Conservation (phyloP, 306 rosid genomes). For the Pterocarpus santalinus region DNA sequence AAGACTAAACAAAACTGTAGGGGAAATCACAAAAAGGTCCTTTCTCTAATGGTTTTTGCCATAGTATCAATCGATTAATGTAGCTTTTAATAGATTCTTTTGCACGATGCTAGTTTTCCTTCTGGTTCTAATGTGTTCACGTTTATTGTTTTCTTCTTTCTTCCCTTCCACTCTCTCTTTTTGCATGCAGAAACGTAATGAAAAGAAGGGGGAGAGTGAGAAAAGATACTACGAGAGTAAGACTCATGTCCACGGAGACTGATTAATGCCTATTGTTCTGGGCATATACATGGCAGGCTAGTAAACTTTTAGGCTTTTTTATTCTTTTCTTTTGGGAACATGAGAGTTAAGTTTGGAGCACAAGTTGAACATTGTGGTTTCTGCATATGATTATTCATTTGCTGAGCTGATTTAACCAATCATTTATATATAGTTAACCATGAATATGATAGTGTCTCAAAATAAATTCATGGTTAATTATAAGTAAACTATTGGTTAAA, state of each 20-base stretch:
- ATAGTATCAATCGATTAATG: no score
- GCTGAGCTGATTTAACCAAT: conserved; percentile 18
- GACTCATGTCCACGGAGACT: conserved; percentile 75
- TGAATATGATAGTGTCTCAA: conserved; percentile 23
- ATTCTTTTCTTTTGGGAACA: not conserved
- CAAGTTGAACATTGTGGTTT: conserved; percentile 4
- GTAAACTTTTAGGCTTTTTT: not conserved
- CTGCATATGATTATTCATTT: conserved; percentile 21
- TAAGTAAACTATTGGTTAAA: not conserved
- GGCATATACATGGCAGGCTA: conserved; percentile 28
- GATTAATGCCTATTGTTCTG: conserved; percentile 46
- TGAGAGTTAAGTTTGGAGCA: conserved; percentile 32
- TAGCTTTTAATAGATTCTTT: not conserved
- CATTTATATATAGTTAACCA: conserved; percentile 27
- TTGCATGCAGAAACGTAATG: conserved; percentile 78
- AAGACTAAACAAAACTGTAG: not conserved
- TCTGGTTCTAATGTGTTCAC: not conserved
- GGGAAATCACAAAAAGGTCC: not conserved
- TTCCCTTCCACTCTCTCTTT: not conserved
- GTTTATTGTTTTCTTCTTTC: not conserved
- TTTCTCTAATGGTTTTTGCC: not conserved
- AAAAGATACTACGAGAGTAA: conserved; percentile 79
- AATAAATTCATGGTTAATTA: conserved; percentile 25
- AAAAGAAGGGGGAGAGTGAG: conserved; percentile 91
- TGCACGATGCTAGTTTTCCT: not conserved